A percentile compares a stretch with the other conserved stretches of the same genome.
phyloP scores from a whole-genome alignment of 345 rosid species.

The Eucalyptus marginata region DNA sequence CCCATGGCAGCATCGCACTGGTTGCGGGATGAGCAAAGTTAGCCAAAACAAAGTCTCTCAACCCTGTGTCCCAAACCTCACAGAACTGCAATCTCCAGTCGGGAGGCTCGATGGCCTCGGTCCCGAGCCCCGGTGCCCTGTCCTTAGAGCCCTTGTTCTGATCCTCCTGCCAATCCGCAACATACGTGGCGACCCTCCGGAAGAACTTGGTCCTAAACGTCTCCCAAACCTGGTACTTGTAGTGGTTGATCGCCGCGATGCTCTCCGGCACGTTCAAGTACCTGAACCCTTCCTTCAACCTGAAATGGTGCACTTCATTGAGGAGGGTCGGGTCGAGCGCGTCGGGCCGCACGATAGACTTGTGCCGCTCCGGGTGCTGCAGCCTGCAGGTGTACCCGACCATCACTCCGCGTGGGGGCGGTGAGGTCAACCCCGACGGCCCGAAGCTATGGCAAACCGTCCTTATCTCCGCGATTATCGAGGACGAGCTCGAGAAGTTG shows the following conservation, averaged over 20 bases:
- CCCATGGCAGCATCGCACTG: slow-evolving; percentile 70
- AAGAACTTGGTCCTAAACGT: slow-evolving; percentile 79
- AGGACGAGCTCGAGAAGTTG: slow-evolving; percentile 49
- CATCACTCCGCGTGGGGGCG: slow-evolving; percentile 69
- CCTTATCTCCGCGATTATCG: slow-evolving; percentile 53
- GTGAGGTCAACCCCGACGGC: slow-evolving; percentile 72
- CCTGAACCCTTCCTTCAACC: slow-evolving; percentile 38
- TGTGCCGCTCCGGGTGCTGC: slow-evolving; percentile 79
- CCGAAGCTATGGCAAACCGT: slow-evolving; percentile 89
- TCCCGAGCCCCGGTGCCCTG: slow-evolving; percentile 92
- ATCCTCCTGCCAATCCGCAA: slow-evolving; percentile 86
- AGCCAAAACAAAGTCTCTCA: slow-evolving; percentile 68
- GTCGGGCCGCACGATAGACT: slow-evolving; percentile 65
- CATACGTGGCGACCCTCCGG: slow-evolving; percentile 92
- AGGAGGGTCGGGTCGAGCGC: slow-evolving; percentile 54
- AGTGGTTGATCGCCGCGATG: slow-evolving; percentile 69
- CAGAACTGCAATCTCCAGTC: slow-evolving; percentile 81
- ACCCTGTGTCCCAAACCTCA: slow-evolving; percentile 92
- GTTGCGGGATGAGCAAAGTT: slow-evolving; percentile 61
- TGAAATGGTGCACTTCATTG: slow-evolving; percentile 87
- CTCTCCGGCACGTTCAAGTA: slow-evolving; percentile 58
- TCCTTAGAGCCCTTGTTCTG: slow-evolving; percentile 90
- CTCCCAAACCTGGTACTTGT: slow-evolving; percentile 98
- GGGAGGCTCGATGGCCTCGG: slow-evolving; percentile 72
- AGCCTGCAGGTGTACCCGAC: slow-evolving; percentile 89